Conservation (phyloP, 768 basidiomycete genomes). For the Piloderma croceum region DNA sequence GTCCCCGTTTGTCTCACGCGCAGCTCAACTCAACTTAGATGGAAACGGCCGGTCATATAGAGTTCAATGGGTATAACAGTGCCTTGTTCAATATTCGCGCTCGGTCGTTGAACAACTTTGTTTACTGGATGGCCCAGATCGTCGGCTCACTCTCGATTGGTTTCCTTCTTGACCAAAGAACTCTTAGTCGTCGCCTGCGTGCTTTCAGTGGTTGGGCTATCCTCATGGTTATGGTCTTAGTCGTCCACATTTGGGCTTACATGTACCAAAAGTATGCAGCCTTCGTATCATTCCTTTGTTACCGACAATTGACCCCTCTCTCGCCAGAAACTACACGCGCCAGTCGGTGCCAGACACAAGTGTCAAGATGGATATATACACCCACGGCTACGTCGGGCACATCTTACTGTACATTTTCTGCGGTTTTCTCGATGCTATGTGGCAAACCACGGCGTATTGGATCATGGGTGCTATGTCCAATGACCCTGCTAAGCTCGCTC, state of each 20-base stretch:
- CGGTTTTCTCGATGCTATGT: slow-evolving; percentile 75
- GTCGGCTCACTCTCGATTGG: slow-evolving; percentile 70
- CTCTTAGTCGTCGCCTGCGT: slow-evolving; percentile 56
- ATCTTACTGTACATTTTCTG: slow-evolving; percentile 66
- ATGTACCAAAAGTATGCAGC: slow-evolving; percentile 65
- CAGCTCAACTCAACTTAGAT: no score
- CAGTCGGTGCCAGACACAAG: slow-evolving; percentile 34
- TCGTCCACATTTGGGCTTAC: slow-evolving; percentile 71
- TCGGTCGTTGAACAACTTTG: slow-evolving; percentile 67
- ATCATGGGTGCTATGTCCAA: slow-evolving; percentile 85
- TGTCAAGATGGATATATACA: slow-evolving; percentile 54
- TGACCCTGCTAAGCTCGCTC: slow-evolving; percentile 70
- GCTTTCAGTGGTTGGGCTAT: slow-evolving; percentile 67
- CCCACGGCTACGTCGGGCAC: slow-evolving; percentile 47
- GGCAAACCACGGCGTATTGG: slow-evolving; percentile 83
- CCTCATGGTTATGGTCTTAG: slow-evolving; percentile 58
- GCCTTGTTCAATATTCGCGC: slow-evolving; percentile 76
- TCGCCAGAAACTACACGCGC: slow-evolving; percentile 52
- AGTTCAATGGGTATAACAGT: slow-evolving; percentile 78
- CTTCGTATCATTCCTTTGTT: not conserved
- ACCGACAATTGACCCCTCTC: not conserved
- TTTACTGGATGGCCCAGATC: slow-evolving; percentile 80
- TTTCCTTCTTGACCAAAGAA: slow-evolving; percentile 53
- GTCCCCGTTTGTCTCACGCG: slow-evolving; percentile 19
- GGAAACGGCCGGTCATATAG: no score